Evolutionary conservation across 768 basidiomycete species (phyloP), one percentile per base, ranked within the genome.

Genomic region (Ramaria sp.): DNA sequence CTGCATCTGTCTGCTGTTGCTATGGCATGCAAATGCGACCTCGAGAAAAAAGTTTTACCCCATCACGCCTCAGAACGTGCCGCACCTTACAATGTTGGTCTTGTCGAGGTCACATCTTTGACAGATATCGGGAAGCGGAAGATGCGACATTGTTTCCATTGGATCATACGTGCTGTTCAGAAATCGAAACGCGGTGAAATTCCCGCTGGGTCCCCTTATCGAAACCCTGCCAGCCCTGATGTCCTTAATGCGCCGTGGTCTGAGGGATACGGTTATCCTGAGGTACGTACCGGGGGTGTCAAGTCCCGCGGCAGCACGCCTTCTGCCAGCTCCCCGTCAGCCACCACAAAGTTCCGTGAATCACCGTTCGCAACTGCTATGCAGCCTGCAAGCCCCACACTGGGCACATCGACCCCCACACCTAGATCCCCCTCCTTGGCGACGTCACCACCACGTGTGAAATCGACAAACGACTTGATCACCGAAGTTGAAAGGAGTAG

Each of bases 21-120:
- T 12, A 73, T 97, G 13, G 91, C 89, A 4, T 91, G 92, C 73
- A 97, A 96, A 68, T 83, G 84, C 5, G 89, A 95, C 65, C 71
- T 86, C 19, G 74, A 75, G 19, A 73, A 72, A 39, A 72, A 72
- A 41, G 73, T 90, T n/a, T 76, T 84, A 61, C 80, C 85, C 10
- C 70, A 74, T 53, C 69, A 69, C 48, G 83, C 81, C 4, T 62
- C 72, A 20, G 71, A 69, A 19, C 67, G 83, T 42, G 73, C 86
- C 42, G 70, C 76, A 34, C 70, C 73, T 34, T 86, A 86, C 67
- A 84, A 89, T 62, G 80, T 85, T 7, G 89, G 91, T 9, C 70
- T 96, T 30, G 82, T 92, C 11, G 85, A 89, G 67, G 85, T 90
- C 2, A 79, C 83, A 4, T 77, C 71, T 45, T 66, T 70, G 6